Evolutionary conservation across 1,284 basidiomycete genomes (phyloP).

Genomic region (Ustilago xerochloae): DNA sequence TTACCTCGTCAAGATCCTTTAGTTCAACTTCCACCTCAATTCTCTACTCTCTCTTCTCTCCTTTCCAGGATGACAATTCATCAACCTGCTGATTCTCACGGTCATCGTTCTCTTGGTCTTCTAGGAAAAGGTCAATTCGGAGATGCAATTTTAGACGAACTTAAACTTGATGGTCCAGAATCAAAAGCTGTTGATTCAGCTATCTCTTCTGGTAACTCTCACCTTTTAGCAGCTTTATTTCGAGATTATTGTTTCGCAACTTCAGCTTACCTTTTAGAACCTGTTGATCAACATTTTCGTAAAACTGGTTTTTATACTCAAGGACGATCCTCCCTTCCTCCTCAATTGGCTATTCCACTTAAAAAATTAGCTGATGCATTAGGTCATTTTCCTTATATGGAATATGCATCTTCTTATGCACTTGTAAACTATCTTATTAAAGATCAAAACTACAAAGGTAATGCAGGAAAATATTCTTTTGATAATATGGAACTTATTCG

Average conservation of each 20-base stretch:
- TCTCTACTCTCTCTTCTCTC: slow-evolving; percentile 51
- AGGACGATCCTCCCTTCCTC: slow-evolving; percentile 51
- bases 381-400: slow-evolving; percentile 63
- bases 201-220: slow-evolving; percentile 41
- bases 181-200: slow-evolving; percentile 45
- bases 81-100: slow-evolving; percentile 50
- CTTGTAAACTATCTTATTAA: slow-evolving; percentile 58
- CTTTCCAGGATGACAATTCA: slow-evolving; percentile 64
- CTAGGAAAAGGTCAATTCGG: slow-evolving; percentile 62
- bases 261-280: slow-evolving; percentile 64
- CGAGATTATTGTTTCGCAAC: slow-evolving; percentile 64
- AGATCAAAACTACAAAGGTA: slow-evolving; percentile 33
- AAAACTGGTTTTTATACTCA: slow-evolving; percentile 57
- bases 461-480: slow-evolving; percentile 50
- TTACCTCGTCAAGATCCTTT: slow-evolving; percentile 59
- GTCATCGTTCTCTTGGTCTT: slow-evolving; percentile 53
- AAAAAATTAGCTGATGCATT: slow-evolving; percentile 59
- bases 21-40: slow-evolving; percentile 44
- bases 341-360: slow-evolving; percentile 56
- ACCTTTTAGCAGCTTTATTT: slow-evolving; percentile 64
- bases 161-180: slow-evolving; percentile 38
- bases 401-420: slow-evolving; percentile 61
- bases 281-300: slow-evolving; percentile 54
- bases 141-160: slow-evolving; percentile 56
- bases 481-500: slow-evolving; percentile 65